Percentiles rank a stretch among this genome's conserved stretches.
These are phyloP conservation scores for Backusella tuberculispora DNA, from an alignment of 192 early-diverging fungal genomes.

Conservation along the genomic window DNA sequence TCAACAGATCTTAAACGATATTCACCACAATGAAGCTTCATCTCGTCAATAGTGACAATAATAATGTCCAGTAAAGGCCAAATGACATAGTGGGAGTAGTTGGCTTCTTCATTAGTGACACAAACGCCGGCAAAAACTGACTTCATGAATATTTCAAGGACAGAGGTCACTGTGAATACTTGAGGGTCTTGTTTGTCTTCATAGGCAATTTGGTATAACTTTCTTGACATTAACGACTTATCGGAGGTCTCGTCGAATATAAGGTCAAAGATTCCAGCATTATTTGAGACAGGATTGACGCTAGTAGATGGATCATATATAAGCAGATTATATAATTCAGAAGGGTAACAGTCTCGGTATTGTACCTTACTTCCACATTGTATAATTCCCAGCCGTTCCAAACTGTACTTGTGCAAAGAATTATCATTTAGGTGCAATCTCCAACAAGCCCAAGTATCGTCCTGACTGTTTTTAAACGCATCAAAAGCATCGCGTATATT, in stretches of 20 bases:
- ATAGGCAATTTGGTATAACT: neutral
- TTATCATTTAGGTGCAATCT: neutral
- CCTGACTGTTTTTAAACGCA: neutral
- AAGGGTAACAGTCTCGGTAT: neutral
- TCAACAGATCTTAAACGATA: neutral
- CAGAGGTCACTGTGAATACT: neutral
- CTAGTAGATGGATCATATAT: neutral
- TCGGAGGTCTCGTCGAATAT: neutral
- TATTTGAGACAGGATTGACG: neutral
- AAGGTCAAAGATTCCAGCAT: neutral
- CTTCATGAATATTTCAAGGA: neutral
- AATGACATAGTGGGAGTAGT: neutral
- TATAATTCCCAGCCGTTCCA: neutral
- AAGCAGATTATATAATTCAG: neutral
- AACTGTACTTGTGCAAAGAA: neutral
- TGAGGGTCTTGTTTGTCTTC: neutral
- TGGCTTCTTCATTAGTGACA: neutral
- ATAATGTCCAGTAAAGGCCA: neutral
- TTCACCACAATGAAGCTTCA: neutral
- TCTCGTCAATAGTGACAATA: neutral
- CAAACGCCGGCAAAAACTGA: neutral
- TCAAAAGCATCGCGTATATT: neutral
- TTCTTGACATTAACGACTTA: neutral
- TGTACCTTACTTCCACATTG: neutral
- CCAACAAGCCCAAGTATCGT: conserved; percentile 5